Conservation (phyloP, 352 stramenopile species). For the Ophiocytium majus region DNA sequence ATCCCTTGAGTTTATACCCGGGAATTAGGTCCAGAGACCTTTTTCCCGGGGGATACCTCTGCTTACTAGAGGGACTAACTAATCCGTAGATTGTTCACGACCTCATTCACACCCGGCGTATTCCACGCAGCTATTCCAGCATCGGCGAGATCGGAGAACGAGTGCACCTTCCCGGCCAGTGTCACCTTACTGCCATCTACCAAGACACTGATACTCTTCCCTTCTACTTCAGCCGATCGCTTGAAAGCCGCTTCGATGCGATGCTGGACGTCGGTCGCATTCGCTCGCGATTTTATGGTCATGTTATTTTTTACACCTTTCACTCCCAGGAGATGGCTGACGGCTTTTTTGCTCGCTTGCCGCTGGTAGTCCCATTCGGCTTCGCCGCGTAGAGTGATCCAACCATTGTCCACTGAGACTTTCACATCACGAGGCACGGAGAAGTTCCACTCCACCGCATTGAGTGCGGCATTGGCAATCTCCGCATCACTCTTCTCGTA, state of each 20-base stretch:
- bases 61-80: too few species aligned
- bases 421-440: background rate
- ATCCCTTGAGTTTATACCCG: too few species aligned
- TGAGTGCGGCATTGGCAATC: background rate
- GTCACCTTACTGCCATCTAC: background rate
- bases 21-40: too few species aligned
- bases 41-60: too few species aligned
- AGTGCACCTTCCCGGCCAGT: background rate
- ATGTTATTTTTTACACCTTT: background rate
- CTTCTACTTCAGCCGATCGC: slow-evolving; percentile 2
- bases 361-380: background rate
- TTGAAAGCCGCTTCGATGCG: background rate
- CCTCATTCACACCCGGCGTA: background rate
- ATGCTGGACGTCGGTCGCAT: background rate
- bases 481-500: background rate
- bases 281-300: background rate
- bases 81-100: background rate
- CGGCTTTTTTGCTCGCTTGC: background rate
- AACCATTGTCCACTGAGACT: slow-evolving; percentile 4
- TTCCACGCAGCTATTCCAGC: background rate
- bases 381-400: background rate
- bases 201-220: background rate
- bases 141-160: background rate
- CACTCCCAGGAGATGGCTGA: background rate
- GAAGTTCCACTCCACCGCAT: background rate